Evolutionary conservation across 139 green algal species (phyloP).

Genomic region (Auxenochlorella pyrenoidosa): DNA sequence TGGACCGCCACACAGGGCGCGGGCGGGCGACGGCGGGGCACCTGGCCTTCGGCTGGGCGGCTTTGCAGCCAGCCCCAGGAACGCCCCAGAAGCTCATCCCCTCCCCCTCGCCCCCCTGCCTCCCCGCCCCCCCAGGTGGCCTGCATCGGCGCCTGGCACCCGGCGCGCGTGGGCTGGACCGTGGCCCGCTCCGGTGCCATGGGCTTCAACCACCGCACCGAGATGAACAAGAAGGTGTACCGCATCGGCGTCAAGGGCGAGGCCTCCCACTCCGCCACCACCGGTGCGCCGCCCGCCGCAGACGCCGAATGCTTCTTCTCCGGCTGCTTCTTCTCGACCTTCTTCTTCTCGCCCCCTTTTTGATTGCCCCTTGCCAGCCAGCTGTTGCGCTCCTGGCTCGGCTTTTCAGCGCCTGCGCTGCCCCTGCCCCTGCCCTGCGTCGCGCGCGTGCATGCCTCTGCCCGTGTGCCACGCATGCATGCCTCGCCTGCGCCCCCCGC

Average conservation of each 20-base stretch:
- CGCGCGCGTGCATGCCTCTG: neutral
- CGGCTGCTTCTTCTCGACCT: too few relatives aligned
- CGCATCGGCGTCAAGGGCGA: conserved; percentile 96
- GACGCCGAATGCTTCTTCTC: neutral
- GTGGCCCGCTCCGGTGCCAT: conserved; percentile 96
- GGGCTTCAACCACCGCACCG: conserved; percentile 98
- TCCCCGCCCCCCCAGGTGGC: conserved; percentile 61
- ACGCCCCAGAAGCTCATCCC: too few relatives aligned
- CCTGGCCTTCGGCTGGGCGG: too few relatives aligned
- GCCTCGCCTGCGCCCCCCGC: neutral
- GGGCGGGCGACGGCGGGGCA: too few relatives aligned
- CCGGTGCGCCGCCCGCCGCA: conserved; percentile 36
- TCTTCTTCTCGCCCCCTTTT: too few relatives aligned
- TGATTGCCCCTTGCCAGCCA: too few relatives aligned
- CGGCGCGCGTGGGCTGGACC: conserved; percentile 95
- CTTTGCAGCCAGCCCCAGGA: too few relatives aligned
- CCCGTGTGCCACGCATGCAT: neutral
- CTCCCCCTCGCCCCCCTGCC: neutral
- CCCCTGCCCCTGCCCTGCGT: neutral
- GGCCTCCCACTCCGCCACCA: conserved; percentile 85
- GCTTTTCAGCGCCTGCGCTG: too few relatives aligned
- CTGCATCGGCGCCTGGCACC: conserved; percentile 99
- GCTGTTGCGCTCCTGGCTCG: too few relatives aligned
- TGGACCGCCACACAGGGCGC: too few relatives aligned
- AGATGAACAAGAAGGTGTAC: conserved; percentile 99